Base-by-base conservation (phyloP, 2,329 filamentous ascomycete genomes). In the Penicillium carneum region DNA sequence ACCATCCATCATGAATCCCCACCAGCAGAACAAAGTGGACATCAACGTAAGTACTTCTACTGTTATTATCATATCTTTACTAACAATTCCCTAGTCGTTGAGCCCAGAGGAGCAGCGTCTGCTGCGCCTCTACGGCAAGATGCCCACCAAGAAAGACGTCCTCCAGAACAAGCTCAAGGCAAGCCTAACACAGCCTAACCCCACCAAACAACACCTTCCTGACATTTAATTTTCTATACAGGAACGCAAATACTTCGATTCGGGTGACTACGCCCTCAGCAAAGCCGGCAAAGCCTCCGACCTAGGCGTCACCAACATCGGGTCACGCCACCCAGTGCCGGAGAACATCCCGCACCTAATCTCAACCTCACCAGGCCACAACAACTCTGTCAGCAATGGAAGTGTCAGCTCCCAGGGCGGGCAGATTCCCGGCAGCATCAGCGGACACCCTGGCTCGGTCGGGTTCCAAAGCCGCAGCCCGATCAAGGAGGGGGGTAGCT, bases 191-290 rank as follows among this genome's bases (percentile, higher is more conserved):
- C 34, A 29, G n/a, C 29, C 36, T 34, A 29, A n/a, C 26, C 18
- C 50, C 48, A 34, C 20, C 29, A 16, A 18, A 18, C 41, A 36
- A 12, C 49, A 49, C 18, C 38, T 31, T 34, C 42, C 50, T 63
- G 23, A 57, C 29, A 36, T 29, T 45, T 31, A 39, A n/a, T 31
- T 11, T 26, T 6, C 18, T 16, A n/a, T 70, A 23, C 20, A 88
- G 86, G 95, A 98, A 80, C 93, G 95, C 84, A 99, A 96, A 83
- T 97, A 97, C 83, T 97, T 97, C 80, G 93, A 97, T 83, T 95
- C 91, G 63, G 93, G 93, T 75, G 93, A 97, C 83, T 97, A 97
- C 74, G 93, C 93, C 75, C 91, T 97, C 82, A 94, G 91, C 80
- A 97, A 97, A 84, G 95, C 95, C 62, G 95, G 95, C 80, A 98